Conservation (phyloP, 2,329 filamentous ascomycete species). For the Botryotinia calthae region DNA sequence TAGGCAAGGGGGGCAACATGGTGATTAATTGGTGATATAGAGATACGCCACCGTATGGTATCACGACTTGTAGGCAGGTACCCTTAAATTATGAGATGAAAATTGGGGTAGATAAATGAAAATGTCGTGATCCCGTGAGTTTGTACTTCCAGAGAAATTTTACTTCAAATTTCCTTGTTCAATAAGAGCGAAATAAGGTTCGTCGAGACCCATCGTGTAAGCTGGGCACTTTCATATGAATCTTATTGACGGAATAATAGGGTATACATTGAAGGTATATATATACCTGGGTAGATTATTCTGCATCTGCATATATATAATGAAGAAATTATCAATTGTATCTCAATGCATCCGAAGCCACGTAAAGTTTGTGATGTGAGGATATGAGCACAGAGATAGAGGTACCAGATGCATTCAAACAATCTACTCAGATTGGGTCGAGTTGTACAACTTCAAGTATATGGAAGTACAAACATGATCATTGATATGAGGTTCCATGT, state of each 20-base stretch:
- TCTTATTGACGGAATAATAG: neutral
- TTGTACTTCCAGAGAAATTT: neutral
- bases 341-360: neutral
- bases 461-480: slow-evolving; percentile 4
- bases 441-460: neutral
- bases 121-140: slow-evolving; percentile 20
- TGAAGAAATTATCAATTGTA: neutral
- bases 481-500: neutral
- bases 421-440: neutral
- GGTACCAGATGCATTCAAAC: neutral
- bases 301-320: neutral
- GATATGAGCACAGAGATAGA: neutral
- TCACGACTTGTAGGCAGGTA: slow-evolving; percentile 17
- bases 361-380: neutral
- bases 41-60: neutral
- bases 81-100: slow-evolving; percentile 13
- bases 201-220: neutral
- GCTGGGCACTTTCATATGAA: neutral
- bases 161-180: neutral
- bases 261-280: neutral
- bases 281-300: neutral
- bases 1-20: neutral
- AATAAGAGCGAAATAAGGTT: neutral
- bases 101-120: slow-evolving; percentile 12
- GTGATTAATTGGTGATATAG: neutral